These are phyloP conservation scores for Xylariaceae sp. DNA, from an alignment of 2,329 filamentous ascomycete species.

Conservation along the genomic window DNA sequence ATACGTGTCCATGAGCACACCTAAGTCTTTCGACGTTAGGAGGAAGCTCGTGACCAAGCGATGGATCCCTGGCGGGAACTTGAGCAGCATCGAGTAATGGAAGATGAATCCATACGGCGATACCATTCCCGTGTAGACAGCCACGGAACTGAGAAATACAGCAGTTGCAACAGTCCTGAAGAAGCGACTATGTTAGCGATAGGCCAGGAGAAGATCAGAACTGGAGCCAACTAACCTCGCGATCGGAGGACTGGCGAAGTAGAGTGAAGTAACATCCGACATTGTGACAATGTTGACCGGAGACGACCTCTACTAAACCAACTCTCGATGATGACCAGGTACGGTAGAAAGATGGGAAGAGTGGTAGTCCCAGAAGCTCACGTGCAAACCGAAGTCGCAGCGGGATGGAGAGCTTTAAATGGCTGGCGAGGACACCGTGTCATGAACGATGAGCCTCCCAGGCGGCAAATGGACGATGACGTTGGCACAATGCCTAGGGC, in stretches of 20 bases:
- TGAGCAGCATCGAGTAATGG: conserved; percentile 47
- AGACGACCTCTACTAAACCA: neutral
- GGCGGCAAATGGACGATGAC: conserved; percentile 19
- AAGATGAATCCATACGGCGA: conserved; percentile 50
- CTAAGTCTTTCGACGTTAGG: conserved; percentile 36
- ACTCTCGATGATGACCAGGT: neutral
- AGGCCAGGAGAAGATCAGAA: neutral
- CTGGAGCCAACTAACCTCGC: conserved; percentile 35
- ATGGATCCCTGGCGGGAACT: conserved; percentile 46
- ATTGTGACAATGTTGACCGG: conserved; percentile 25
- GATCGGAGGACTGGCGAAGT: conserved; percentile 37
- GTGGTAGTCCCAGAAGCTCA: conserved; percentile 3
- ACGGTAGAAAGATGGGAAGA: neutral
- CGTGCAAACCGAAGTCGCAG: neutral
- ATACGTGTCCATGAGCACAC: conserved; percentile 68
- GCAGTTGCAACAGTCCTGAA: conserved; percentile 62
- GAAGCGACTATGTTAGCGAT: conserved; percentile 15
- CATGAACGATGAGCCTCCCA: conserved; percentile 19
- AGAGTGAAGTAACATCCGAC: conserved; percentile 38
- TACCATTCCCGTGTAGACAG: conserved; percentile 55
- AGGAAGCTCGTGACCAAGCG: conserved; percentile 41
- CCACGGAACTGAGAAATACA: conserved; percentile 57
- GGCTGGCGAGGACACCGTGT: conserved; percentile 17
- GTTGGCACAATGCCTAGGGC: conserved; percentile 21
- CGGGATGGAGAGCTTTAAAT: neutral